Evolutionary conservation across 1,284 basidiomycete genomes (phyloP).

Genomic region (Papiliotrema terrestris): DNA sequence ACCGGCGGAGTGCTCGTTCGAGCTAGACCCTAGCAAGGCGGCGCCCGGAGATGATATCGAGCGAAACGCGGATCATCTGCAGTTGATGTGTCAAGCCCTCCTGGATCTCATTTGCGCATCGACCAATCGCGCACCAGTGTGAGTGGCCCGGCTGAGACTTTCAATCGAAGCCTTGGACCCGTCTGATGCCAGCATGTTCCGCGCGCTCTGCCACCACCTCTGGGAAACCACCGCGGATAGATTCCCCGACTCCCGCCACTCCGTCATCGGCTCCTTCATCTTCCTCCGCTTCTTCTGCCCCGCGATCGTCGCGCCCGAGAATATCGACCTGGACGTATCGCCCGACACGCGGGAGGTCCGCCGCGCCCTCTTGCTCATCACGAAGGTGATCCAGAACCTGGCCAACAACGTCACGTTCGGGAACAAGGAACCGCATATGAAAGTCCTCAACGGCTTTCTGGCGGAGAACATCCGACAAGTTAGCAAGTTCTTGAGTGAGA

Average conservation of each 20-base stretch:
- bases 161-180: not conserved
- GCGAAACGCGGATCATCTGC: conserved; percentile 68
- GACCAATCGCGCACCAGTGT: conserved; percentile 69
- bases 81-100: conserved; percentile 71
- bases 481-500: conserved; percentile 74
- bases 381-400: conserved; percentile 86
- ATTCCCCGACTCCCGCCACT: conserved; percentile 80
- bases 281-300: conserved; percentile 73
- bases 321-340: conserved; percentile 74
- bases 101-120: conserved; percentile 72
- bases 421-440: conserved; percentile 77
- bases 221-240: conserved; percentile 71
- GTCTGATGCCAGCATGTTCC: conserved; percentile 64
- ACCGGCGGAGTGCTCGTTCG: conserved; percentile 70
- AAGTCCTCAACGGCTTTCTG: conserved; percentile 72
- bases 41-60: conserved; percentile 60
- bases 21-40: conserved; percentile 67
- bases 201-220: conserved; percentile 81
- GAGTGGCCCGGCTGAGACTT: conserved; percentile 40
- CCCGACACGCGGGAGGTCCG: conserved; percentile 61
- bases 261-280: conserved; percentile 85
- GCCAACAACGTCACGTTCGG: conserved; percentile 91
- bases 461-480: conserved; percentile 72
- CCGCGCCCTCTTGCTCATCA: conserved; percentile 75
- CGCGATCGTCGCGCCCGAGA: conserved; percentile 79